Conservation (phyloP, 169 alveolate species). For the Miamiensis avidus region DNA sequence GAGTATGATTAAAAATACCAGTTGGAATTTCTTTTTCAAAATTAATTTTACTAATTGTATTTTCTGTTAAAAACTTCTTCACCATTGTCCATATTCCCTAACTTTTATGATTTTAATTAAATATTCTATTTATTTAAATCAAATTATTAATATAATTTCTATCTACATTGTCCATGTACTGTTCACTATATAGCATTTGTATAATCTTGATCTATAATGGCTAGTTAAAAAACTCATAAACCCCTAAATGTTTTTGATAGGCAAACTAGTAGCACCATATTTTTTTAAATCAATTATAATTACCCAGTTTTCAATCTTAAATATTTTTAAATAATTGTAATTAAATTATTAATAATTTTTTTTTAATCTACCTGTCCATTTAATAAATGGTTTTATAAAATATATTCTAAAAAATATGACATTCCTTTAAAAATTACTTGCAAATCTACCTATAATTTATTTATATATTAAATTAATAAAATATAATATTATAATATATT, state of each 20-base stretch:
- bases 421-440: conserved; percentile 7
- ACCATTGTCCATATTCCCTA: not conserved
- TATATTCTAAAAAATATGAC: conserved; percentile 22
- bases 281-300: conserved; percentile 13
- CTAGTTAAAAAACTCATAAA: conserved; percentile 7
- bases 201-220: conserved; percentile 21
- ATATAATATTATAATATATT: not conserved
- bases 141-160: no score
- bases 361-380: conserved; percentile 9
- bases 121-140: no score
- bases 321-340: not conserved
- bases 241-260: not conserved
- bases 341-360: not conserved
- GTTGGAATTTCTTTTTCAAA: not conserved
- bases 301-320: conserved; percentile 27
- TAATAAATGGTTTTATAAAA: conserved; percentile 2
- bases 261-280: not conserved
- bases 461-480: not conserved
- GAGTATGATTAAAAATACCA: not conserved
- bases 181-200: conserved; percentile 7
- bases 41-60: conserved; percentile 13
- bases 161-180: conserved; percentile 12
- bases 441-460: not conserved
- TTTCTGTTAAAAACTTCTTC: conserved; percentile 7
- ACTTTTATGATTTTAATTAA: not conserved